Conservation (phyloP, 2,329 filamentous ascomycete species). For the Fusarium euwallaceae region DNA sequence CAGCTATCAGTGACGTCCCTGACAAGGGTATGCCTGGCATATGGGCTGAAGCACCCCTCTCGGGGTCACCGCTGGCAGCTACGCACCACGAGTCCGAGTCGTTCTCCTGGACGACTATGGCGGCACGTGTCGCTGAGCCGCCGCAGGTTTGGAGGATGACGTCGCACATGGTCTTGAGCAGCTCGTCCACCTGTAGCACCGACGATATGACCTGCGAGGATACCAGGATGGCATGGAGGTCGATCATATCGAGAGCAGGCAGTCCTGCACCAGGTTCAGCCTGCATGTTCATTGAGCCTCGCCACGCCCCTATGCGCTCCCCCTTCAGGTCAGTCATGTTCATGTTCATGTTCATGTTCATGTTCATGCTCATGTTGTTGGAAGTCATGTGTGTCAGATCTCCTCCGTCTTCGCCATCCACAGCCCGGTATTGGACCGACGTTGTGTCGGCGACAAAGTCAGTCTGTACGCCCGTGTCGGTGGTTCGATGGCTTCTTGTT, state of each 20-base stretch:
- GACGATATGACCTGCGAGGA: conserved; percentile 86
- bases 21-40: conserved; percentile 74
- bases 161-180: conserved; percentile 84
- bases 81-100: conserved; percentile 76
- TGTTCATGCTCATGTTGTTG: conserved; percentile 46
- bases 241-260: conserved; percentile 85
- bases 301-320: conserved; percentile 73
- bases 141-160: conserved; percentile 85
- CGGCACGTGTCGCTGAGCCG: conserved; percentile 76
- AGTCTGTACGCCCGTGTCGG: conserved; percentile 77
- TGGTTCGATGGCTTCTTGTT: conserved; percentile 68
- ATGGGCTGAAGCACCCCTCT: conserved; percentile 75
- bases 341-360: conserved; percentile 50
- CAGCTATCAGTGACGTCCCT: conserved; percentile 76
- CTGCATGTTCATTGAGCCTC: conserved; percentile 68
- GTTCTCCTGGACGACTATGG: conserved; percentile 80
- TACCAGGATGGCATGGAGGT: conserved; percentile 81
- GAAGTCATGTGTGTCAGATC: conserved; percentile 58
- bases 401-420: conserved; percentile 60
- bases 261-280: conserved; percentile 72
- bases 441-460: conserved; percentile 73
- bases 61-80: conserved; percentile 79
- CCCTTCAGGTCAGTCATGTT: conserved; percentile 64
- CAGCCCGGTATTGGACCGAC: conserved; percentile 64
- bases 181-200: conserved; percentile 79